These are phyloP conservation scores for Ogataea pignaliae DNA, from an alignment of 805 yeast genomes.

Conservation along the genomic window DNA sequence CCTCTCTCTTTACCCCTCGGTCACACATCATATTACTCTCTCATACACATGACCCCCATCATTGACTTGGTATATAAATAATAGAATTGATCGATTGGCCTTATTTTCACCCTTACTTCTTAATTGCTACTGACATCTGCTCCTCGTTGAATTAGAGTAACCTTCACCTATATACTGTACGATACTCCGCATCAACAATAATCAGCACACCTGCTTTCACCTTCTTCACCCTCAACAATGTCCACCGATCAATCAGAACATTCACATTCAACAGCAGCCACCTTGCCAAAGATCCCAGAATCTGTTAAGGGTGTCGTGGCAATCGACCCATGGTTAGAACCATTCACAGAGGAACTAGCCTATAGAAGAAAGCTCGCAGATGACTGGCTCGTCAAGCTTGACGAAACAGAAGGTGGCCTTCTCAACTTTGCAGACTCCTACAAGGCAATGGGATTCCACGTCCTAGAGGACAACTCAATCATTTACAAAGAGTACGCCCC, in stretches of 20 bases:
- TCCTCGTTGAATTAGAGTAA: too few relatives aligned
- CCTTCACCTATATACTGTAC: too few relatives aligned
- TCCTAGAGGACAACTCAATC: conserved; percentile 51
- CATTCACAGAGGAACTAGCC: conserved; percentile 62
- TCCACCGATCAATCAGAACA: neutral
- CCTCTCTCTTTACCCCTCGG: too few relatives aligned
- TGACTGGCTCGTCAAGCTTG: conserved; percentile 55
- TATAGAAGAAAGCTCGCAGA: conserved; percentile 64
- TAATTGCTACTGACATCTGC: too few relatives aligned
- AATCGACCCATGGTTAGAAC: conserved; percentile 84
- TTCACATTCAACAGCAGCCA: neutral
- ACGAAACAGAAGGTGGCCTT: conserved; percentile 60
- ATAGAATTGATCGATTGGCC: too few relatives aligned
- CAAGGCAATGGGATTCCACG: conserved; percentile 71
- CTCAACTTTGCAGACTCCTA: conserved; percentile 72
- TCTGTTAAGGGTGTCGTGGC: conserved; percentile 57
- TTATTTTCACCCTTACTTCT: too few relatives aligned
- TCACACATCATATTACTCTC: too few relatives aligned
- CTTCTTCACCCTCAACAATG: too few relatives aligned
- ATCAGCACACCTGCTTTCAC: too few relatives aligned
- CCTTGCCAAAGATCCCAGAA: conserved; percentile 13
- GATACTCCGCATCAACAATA: too few relatives aligned
- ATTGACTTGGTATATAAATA: too few relatives aligned
- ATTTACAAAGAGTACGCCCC: conserved; percentile 86
- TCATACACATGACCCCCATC: too few relatives aligned